Evolutionary conservation across 2,329 filamentous ascomycete species (phyloP).

Genomic region (Phialemoniopsis sp.): DNA sequence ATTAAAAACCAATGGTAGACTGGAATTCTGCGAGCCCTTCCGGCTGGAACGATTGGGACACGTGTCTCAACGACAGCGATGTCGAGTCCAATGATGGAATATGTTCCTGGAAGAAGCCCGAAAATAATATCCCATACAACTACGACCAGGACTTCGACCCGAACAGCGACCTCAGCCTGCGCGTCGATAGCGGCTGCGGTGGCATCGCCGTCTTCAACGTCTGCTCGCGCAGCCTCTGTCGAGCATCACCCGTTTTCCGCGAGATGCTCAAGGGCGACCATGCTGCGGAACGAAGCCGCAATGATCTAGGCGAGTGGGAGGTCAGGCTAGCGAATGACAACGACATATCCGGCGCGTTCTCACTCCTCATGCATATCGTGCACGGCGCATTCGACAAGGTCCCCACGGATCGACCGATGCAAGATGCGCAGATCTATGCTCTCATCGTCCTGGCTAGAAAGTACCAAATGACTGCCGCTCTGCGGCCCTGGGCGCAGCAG

Average conservation of each 20-base stretch:
- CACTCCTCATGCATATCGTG: conserved; percentile 21
- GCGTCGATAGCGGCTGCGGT: conserved; percentile 1
- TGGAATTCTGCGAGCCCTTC: too few relatives aligned
- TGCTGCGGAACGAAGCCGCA: conserved; percentile 20
- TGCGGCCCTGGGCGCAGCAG: conserved; percentile 17
- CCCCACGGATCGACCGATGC: conserved; percentile 11
- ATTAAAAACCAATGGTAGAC: too few relatives aligned
- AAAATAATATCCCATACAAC: too few relatives aligned
- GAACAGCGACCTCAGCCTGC: conserved; percentile 8
- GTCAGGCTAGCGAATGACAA: conserved; percentile 24
- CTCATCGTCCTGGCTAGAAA: conserved; percentile 22
- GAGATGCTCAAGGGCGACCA: conserved; percentile 20
- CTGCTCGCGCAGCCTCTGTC: conserved; percentile 19
- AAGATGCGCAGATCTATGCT: conserved; percentile 16
- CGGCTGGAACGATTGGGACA: too few relatives aligned
- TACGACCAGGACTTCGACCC: too few relatives aligned
- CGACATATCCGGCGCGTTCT: conserved; percentile 17
- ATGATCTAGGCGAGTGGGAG: too few relatives aligned
- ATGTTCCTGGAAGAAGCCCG: too few relatives aligned
- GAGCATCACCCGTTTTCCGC: conserved; percentile 19
- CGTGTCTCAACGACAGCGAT: too few relatives aligned
- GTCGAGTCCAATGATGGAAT: too few relatives aligned
- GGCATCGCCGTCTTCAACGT: conserved; percentile 13
- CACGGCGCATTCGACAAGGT: conserved; percentile 21
- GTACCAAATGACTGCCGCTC: conserved; percentile 18